These are phyloP conservation scores for Perkinsus marinus DNA, from an alignment of 169 alveolate species.

Conservation along the genomic window DNA sequence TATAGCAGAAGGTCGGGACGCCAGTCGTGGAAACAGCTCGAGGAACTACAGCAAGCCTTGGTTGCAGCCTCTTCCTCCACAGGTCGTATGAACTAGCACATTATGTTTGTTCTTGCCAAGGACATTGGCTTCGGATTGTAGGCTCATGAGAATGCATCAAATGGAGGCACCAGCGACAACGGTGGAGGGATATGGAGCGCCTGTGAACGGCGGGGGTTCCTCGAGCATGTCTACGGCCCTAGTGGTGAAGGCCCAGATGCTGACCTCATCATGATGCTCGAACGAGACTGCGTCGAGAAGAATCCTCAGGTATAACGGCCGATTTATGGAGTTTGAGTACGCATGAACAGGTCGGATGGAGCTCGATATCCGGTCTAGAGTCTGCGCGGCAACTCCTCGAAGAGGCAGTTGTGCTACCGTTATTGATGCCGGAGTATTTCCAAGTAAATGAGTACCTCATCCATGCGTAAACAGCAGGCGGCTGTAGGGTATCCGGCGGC, in stretches of 20 bases:
- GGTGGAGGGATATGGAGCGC: neutral
- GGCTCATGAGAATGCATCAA: neutral
- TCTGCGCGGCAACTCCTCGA: slow-evolving; percentile 59
- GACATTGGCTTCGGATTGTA: too few species aligned
- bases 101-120: too few species aligned
- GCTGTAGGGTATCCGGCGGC: slow-evolving; percentile 18
- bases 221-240: neutral
- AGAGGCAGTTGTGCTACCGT: slow-evolving; percentile 77
- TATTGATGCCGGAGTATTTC: slow-evolving; percentile 67
- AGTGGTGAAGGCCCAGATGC: neutral
- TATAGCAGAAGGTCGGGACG: neutral
- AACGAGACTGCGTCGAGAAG: neutral
- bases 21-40: neutral
- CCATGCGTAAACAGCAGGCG: too few species aligned
- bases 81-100: too few species aligned
- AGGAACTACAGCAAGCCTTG: neutral
- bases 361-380: slow-evolving; percentile 47
- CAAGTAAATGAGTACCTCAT: slow-evolving; percentile 48
- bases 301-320: neutral
- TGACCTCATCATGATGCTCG: neutral
- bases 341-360: neutral
- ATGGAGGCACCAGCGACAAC: neutral
- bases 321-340: neutral
- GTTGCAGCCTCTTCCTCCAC: neutral
- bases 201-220: neutral